Percentiles rank a stretch among this genome's conserved stretches.
These are phyloP conservation scores for Suhomyces pyralidae DNA, from an alignment of 805 yeast genomes.

Conservation along the genomic window DNA sequence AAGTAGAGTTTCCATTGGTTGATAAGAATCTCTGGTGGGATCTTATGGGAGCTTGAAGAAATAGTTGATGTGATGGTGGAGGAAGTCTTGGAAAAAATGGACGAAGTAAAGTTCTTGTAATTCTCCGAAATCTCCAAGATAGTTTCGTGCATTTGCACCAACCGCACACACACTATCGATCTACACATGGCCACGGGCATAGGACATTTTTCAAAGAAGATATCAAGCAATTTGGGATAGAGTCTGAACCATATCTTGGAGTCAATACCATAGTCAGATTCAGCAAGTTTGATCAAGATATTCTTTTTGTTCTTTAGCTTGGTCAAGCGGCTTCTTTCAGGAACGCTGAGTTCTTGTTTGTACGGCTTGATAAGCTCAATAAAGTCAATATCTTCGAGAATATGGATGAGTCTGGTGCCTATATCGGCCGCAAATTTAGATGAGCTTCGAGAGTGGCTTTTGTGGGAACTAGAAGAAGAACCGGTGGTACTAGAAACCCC, in stretches of 20 bases:
- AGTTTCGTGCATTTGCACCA: slow-evolving; percentile 80
- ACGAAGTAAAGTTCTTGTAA: slow-evolving; percentile 32
- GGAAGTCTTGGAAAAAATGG: slow-evolving; percentile 30
- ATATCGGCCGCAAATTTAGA: slow-evolving; percentile 75
- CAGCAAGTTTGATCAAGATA: slow-evolving; percentile 73
- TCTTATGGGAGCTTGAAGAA: slow-evolving; percentile 2
- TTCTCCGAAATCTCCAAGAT: slow-evolving; percentile 55
- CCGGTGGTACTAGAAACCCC: background rate
- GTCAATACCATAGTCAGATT: slow-evolving; percentile 91
- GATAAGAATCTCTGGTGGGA: slow-evolving; percentile 66
- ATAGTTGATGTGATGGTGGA: slow-evolving; percentile 1
- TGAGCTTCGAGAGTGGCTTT: slow-evolving; percentile 52
- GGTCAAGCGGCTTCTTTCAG: slow-evolving; percentile 71
- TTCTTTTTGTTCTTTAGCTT: slow-evolving; percentile 65
- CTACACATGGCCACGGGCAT: slow-evolving; percentile 92
- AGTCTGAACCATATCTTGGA: slow-evolving; percentile 93
- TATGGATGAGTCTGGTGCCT: slow-evolving; percentile 73
- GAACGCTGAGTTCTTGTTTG: slow-evolving; percentile 56
- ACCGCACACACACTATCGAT: slow-evolving; percentile 80
- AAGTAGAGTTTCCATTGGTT: slow-evolving; percentile 88
- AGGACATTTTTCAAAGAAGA: slow-evolving; percentile 79
- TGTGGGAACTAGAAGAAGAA: background rate
- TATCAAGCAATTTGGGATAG: slow-evolving; percentile 70
- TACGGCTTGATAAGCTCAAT: slow-evolving; percentile 55
- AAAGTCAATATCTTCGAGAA: slow-evolving; percentile 69